phyloP scores from a whole-genome alignment of 73 alveolate genomes.

The Symbiodinium pilosum region DNA sequence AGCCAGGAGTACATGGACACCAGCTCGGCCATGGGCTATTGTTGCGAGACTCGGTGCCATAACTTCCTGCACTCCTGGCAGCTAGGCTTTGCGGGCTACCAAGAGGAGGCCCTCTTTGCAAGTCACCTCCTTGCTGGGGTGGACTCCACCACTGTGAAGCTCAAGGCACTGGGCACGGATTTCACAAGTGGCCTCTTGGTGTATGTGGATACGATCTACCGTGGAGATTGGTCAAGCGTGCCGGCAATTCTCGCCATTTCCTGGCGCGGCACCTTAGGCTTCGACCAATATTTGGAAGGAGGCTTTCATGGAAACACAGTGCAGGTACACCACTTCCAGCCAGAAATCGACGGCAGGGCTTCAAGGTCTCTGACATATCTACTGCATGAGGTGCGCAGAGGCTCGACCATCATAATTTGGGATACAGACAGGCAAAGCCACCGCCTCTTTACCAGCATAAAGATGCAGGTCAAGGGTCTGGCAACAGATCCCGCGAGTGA shows the following conservation, averaged over 20 bases:
- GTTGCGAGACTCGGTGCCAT: slow-evolving; percentile 11
- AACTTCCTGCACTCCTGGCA: slow-evolving; percentile 90
- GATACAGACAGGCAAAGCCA: slow-evolving; percentile 1
- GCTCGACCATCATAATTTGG: background rate
- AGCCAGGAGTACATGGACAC: slow-evolving; percentile 54
- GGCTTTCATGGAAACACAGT: background rate
- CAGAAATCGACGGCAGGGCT: background rate
- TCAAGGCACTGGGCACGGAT: background rate
- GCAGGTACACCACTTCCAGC: background rate
- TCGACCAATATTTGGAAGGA: background rate
- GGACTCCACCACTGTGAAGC: background rate
- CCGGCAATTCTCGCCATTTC: background rate
- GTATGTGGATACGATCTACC: background rate
- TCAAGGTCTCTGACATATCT: background rate
- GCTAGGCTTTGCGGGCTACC: slow-evolving; percentile 68
- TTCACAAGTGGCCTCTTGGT: background rate
- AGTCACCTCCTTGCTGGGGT: background rate
- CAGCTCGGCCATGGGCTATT: slow-evolving; percentile 44
- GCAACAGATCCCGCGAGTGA: background rate
- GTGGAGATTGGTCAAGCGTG: background rate
- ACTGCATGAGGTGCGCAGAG: background rate
- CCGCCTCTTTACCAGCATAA: background rate
- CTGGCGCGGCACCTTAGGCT: background rate
- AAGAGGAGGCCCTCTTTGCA: slow-evolving; percentile 4
- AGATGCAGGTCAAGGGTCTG: background rate